Evolutionary conservation across 2,329 filamentous ascomycete genomes (phyloP).

Genomic region (Hymenoscyphus fraxineus): DNA sequence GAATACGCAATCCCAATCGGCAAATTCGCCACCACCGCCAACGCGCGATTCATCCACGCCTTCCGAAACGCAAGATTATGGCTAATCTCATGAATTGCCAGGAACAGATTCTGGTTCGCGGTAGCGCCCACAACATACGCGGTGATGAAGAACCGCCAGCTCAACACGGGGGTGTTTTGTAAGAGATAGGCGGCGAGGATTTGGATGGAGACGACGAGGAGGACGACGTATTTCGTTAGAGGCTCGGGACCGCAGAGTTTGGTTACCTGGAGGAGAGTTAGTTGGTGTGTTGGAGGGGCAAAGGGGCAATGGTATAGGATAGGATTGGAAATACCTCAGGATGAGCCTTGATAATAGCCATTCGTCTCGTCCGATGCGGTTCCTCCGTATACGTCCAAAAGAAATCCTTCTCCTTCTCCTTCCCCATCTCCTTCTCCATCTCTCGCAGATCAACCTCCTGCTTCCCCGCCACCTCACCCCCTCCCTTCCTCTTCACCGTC

Average conservation of each 20-base stretch:
- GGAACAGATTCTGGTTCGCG: constrained; percentile 96
- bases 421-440: constrained; percentile 7
- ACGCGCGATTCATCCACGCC: constrained; percentile 71
- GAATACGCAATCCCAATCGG: constrained; percentile 96
- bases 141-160: constrained; percentile 78
- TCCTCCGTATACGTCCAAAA: constrained; percentile 99
- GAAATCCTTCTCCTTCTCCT: constrained; percentile 50
- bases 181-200: constrained; percentile 73
- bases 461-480: too few relatives aligned
- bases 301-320: constrained; percentile 8
- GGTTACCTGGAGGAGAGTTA: constrained; percentile 60
- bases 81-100: constrained; percentile 97
- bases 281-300: neutral
- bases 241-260: constrained; percentile 97
- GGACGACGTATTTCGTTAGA: constrained; percentile 88
- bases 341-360: constrained; percentile 96
- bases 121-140: constrained; percentile 92
- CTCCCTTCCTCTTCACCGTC: too few relatives aligned
- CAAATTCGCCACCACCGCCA: constrained; percentile 91
- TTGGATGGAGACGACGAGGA: constrained; percentile 79
- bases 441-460: neutral
- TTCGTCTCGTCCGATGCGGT: constrained; percentile 83
- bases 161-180: constrained; percentile 72
- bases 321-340: constrained; percentile 63
- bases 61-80: constrained; percentile 94